phyloP scores from a whole-genome alignment of 345 rosid species.

The Orychophragmus violaceus region DNA sequence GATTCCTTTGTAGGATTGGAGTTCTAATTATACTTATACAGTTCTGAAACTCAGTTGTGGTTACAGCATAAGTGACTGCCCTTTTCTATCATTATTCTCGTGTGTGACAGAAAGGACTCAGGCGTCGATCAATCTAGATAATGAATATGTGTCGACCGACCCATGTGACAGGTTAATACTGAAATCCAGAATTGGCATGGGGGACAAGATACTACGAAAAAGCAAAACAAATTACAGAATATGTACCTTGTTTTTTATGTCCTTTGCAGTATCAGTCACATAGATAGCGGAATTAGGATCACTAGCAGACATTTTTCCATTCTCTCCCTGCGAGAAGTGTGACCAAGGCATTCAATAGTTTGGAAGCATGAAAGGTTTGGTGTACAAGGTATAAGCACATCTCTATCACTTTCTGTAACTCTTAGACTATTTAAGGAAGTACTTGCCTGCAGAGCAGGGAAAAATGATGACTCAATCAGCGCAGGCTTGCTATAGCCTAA shows the following conservation, averaged over 20 bases:
- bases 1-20: background rate
- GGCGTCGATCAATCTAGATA: background rate
- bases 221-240: too few relatives aligned
- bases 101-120: too few relatives aligned
- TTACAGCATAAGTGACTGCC: background rate
- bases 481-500: constrained; percentile 92
- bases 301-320: constrained; percentile 96
- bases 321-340: constrained; percentile 63
- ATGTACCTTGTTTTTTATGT: constrained; percentile 68
- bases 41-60: background rate
- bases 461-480: constrained; percentile 75
- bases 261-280: constrained; percentile 81
- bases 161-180: too few relatives aligned
- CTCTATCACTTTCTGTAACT: background rate
- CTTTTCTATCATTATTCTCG: background rate
- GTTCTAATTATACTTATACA: background rate
- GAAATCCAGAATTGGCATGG: too few relatives aligned
- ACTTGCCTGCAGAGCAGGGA: constrained; percentile 77
- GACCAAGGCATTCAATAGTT: background rate
- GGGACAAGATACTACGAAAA: too few relatives aligned
- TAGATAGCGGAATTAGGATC: constrained; percentile 95
- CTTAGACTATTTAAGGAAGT: background rate
- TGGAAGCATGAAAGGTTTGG: background rate
- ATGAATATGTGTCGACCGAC: too few relatives aligned
- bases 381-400: background rate